Conservation (phyloP, 73 alveolate species). For the Tetrahymena elliotti region DNA sequence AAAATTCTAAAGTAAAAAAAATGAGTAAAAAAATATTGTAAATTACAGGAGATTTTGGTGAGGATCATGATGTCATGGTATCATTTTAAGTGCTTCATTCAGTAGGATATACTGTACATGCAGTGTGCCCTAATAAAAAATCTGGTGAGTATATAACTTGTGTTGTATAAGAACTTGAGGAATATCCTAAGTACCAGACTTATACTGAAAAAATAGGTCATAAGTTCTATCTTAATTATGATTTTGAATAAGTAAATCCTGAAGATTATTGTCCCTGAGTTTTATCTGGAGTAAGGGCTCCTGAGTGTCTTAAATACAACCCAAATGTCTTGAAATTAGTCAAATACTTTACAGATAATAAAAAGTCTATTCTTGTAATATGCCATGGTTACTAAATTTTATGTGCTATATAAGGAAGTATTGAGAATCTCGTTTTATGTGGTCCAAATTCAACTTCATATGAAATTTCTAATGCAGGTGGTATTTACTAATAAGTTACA, state of each 20-base stretch:
- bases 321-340: neutral
- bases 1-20: too few species aligned
- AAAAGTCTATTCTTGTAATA: neutral
- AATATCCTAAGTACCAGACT: neutral
- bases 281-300: neutral
- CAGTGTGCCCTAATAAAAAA: neutral
- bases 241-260: neutral
- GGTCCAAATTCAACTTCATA: neutral
- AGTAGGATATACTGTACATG: neutral
- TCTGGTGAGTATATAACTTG: neutral
- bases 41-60: neutral
- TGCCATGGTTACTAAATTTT: neutral
- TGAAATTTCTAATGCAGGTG: neutral
- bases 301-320: neutral
- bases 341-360: neutral
- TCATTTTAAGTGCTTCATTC: neutral
- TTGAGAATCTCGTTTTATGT: neutral
- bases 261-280: neutral
- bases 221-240: neutral
- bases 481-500: neutral
- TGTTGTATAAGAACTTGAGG: neutral
- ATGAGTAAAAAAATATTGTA: neutral
- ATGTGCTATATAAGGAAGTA: neutral
- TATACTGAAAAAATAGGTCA: neutral
- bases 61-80: neutral